These are phyloP conservation scores for Talaromyces trachyspermus DNA, from an alignment of 495 filamentous ascomycete genomes.

Conservation along the genomic window DNA sequence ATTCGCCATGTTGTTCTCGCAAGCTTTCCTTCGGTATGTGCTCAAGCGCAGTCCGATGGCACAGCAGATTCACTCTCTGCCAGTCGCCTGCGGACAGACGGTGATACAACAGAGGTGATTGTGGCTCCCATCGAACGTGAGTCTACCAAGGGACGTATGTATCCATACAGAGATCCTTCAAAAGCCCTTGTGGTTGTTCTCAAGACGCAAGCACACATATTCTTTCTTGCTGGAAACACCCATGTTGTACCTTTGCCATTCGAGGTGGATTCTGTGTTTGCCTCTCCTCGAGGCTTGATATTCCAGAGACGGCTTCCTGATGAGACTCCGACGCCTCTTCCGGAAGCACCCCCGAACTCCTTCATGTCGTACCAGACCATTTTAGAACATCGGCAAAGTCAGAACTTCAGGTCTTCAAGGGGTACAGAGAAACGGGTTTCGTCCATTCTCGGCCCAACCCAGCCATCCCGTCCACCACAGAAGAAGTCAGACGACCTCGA, in stretches of 20 bases:
- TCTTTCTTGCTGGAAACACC: conserved; percentile 79
- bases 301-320: conserved; percentile 65
- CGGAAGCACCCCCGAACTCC: conserved; percentile 63
- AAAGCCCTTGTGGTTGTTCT: conserved; percentile 84
- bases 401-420: conserved; percentile 37
- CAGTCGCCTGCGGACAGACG: conserved; percentile 12
- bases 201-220: conserved; percentile 87
- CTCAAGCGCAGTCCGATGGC: conserved; percentile 16
- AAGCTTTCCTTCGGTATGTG: conserved; percentile 54
- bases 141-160: background rate
- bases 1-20: conserved; percentile 80
- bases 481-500: conserved; percentile 41
- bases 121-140: conserved; percentile 3
- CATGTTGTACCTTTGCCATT: conserved; percentile 93
- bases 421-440: conserved; percentile 32
- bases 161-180: conserved; percentile 20
- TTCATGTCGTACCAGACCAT: conserved; percentile 51
- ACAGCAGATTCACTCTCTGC: conserved; percentile 15
- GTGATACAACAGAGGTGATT: background rate
- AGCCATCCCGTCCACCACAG: conserved; percentile 15
- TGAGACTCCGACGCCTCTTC: conserved; percentile 19
- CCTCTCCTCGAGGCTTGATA: conserved; percentile 72
- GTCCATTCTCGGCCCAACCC: conserved; percentile 19
- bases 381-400: conserved; percentile 30
- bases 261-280: conserved; percentile 80